These are phyloP conservation scores for Meyerozyma athensensis DNA, from an alignment of 1,139 yeast species.

Conservation along the genomic window DNA sequence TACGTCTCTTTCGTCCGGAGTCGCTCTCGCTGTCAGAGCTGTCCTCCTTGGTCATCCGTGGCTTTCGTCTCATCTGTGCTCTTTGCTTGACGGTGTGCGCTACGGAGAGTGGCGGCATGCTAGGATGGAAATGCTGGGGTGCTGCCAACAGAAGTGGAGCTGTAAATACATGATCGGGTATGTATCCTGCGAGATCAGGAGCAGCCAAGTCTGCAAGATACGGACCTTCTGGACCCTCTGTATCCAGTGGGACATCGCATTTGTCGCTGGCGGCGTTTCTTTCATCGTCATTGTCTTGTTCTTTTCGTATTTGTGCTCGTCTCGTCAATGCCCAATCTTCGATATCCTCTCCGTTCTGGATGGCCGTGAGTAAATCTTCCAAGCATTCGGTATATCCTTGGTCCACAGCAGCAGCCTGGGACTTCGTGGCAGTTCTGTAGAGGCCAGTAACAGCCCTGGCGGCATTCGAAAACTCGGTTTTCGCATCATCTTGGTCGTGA, in stretches of 20 bases:
- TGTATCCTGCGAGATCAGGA: neutral
- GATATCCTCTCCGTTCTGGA: constrained; percentile 44
- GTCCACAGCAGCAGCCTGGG: constrained; percentile 37
- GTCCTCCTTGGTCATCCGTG: constrained; percentile 1
- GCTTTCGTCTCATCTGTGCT: constrained; percentile 6
- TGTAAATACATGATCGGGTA: constrained; percentile 1
- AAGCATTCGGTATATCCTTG: constrained; percentile 56
- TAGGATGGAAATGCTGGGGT: constrained; percentile 1
- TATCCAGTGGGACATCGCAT: no score
- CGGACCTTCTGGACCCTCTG: neutral
- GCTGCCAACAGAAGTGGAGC: constrained; percentile 1
- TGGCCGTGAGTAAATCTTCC: constrained; percentile 47
- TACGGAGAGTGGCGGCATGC: constrained; percentile 1
- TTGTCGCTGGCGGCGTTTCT: no score
- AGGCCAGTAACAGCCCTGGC: constrained; percentile 63
- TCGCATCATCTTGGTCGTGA: constrained; percentile 13
- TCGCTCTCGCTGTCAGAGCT: constrained; percentile 5
- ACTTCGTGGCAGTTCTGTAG: constrained; percentile 48
- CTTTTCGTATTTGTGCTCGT: constrained; percentile 35
- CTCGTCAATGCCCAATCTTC: constrained; percentile 51
- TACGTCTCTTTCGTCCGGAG: constrained; percentile 1
- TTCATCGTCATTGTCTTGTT: neutral
- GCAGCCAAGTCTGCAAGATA: neutral
- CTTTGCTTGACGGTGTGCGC: neutral
- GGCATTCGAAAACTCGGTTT: constrained; percentile 53